phyloP scores from a whole-genome alignment of 1,284 basidiomycete genomes.

The Sanghuangporus sanghuang region DNA sequence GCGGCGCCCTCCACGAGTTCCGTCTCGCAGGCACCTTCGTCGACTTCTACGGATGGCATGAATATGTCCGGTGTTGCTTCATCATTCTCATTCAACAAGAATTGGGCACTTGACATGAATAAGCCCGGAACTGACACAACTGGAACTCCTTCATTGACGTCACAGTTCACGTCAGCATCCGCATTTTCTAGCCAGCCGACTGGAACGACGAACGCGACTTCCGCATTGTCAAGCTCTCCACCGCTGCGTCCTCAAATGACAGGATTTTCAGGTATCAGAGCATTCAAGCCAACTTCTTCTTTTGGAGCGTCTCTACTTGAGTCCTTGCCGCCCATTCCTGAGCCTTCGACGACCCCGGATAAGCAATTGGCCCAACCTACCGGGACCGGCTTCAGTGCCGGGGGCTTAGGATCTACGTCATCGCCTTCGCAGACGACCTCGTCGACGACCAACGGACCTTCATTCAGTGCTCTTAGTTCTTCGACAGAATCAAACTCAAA shows the following conservation, averaged over 20 bases:
- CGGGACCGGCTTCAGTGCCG: not conserved
- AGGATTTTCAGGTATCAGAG: conserved; percentile 77
- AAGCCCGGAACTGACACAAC: conserved; percentile 23
- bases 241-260: conserved; percentile 72
- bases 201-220: conserved; percentile 17
- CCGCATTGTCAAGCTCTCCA: conserved; percentile 30
- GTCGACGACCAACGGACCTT: not conserved
- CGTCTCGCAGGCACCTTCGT: conserved; percentile 5
- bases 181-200: conserved; percentile 31
- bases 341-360: conserved; percentile 49
- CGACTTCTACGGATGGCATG: conserved; percentile 9
- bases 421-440: not conserved
- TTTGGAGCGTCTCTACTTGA: conserved; percentile 84
- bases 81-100: conserved; percentile 49
- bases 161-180: conserved; percentile 37
- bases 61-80: conserved; percentile 63
- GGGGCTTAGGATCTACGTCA: not conserved
- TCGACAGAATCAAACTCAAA: conserved; percentile 7
- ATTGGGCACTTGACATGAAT: conserved; percentile 19
- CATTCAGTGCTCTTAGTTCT: not conserved
- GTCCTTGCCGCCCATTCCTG: conserved; percentile 68
- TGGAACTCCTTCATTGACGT: conserved; percentile 24
- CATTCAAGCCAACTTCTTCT: conserved; percentile 87
- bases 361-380: conserved; percentile 23
- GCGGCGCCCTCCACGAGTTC: conserved; percentile 1